Evolutionary conservation across 306 rosid genomes (phyloP), one percentile per base, ranked within the genome.

Genomic region (Cicer pinnatifidum): DNA sequence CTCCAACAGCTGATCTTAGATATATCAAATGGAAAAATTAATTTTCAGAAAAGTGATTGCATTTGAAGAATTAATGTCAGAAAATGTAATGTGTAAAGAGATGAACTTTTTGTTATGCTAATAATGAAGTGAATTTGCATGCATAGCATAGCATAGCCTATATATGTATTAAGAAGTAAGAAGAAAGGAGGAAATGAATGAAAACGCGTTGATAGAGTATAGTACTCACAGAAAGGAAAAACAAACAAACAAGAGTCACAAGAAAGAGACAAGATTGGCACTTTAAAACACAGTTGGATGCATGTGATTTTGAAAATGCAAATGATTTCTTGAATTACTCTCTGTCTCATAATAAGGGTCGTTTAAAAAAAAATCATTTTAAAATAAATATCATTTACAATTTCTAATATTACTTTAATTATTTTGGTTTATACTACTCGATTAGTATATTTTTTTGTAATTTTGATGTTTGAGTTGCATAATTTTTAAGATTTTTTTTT

Each of bases 1-100:
- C 65, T 43, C 82, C 88, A 84, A 81, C 73, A n/a, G 9, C 85
- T 78, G 86, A 71, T 23, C 43, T 66, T 45, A 75, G 62, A 78
- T 67, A 61, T 38, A 51, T 11, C 48, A 78, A 11, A 28, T 15
- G 5, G 40, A 48, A 5, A 39, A 53, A 17, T 64, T 63, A 28
- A 28, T 28, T 64, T 20, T 62, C 60, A 72, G 62, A 35, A 67
- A 35, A 61, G 5, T n/a, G 35, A 28, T 68, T 65, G 57, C 80
- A 77, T 10, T 28, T 71, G 68, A 54, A 9, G 51, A 71, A 58
- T 10, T 0, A 17, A 52, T 61, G 41, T 41, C 8, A 72, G 47
- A 16, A 66, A 56, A 71, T 51, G 39, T 46, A 66, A 75, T 62
- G 19, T 15, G 39, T 44, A 5, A 12, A 35, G 44, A 9, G 46